These are phyloP conservation scores for Trichodelitschia bisporula DNA, from an alignment of 495 filamentous ascomycete genomes.

Conservation along the genomic window DNA sequence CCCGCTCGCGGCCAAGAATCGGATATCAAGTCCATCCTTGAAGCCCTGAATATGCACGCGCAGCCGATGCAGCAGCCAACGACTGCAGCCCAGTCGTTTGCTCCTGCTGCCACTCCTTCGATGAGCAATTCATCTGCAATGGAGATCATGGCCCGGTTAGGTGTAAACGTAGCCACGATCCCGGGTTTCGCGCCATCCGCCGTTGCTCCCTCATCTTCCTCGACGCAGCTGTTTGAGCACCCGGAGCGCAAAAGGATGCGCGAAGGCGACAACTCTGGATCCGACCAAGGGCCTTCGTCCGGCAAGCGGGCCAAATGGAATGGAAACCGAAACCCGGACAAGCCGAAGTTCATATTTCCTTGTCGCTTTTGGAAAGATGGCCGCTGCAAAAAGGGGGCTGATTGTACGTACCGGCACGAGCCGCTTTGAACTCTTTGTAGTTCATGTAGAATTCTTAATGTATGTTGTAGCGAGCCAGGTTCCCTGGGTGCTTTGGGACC, in stretches of 20 bases:
- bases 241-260: slow-evolving; percentile 3
- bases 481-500: too few relatives aligned
- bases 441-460: too few relatives aligned
- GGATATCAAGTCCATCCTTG: too few relatives aligned
- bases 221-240: slow-evolving; percentile 4
- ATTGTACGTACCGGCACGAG: slow-evolving; percentile 64
- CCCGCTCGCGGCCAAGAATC: too few relatives aligned
- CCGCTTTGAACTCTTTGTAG: too few relatives aligned
- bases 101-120: too few relatives aligned
- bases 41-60: neutral
- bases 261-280: neutral
- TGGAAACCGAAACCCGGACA: slow-evolving; percentile 1
- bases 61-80: neutral
- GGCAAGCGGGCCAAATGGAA: slow-evolving; percentile 1
- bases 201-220: slow-evolving; percentile 1
- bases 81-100: neutral
- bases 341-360: slow-evolving; percentile 17
- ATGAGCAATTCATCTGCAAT: too few relatives aligned
- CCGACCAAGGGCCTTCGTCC: neutral
- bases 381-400: slow-evolving; percentile 60
- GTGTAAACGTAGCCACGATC: too few relatives aligned
- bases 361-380: slow-evolving; percentile 62
- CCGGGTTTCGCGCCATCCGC: neutral
- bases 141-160: neutral
- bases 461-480: too few relatives aligned